Base-by-base conservation (phyloP, 306 rosid species). In the Purshia tridentata region DNA sequence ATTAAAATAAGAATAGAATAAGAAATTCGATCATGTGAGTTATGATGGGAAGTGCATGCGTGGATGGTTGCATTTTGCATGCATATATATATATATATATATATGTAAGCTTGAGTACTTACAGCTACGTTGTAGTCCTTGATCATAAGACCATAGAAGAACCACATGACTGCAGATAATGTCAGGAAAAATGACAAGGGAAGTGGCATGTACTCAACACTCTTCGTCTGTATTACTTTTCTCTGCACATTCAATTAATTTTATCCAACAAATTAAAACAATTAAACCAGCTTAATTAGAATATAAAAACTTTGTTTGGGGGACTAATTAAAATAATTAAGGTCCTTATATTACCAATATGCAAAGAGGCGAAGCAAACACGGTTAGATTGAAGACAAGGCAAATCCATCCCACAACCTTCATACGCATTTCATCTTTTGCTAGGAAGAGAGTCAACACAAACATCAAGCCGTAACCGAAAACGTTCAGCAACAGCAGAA, bases 121-220 rank as follows among this genome's bases (percentile, higher is more conserved):
- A 93, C 97, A 5, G 99, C 99, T 67, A 94, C 91, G 81, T 89
- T 87, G 65, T 85, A 84, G 84, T 94, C 99, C 75, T 73, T 80
- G 84, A 91, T 89, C 50, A 90, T 70, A 74, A 91, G 84, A 18
- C 99, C 99, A 71, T 91, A 95, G 81, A 88, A 95, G 89, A 95
- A 95, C 99, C 99, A 91, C 87, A 77, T 84, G 66, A 91, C 98
- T 63, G 98, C 99, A 68, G 86, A 86, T 39, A 90, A 58, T 53
- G 99, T 95, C 22, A 95, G 81, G 76, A 84, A 95, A 81, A 91
- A 71, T 47, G 99, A 91, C 53, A 95, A n/a, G 16, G 81, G 82
- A 60, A 95, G 88, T 0, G 98, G 99, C 99, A 95, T 90, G 86
- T 73, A 95, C 74, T 95, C 98, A 23, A 91, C 98, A 19, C 98